Percentiles rank a stretch among this genome's conserved stretches.
Evolutionary conservation across 2,329 filamentous ascomycete species (phyloP).

Genomic region (Botrytis sinoallii): DNA sequence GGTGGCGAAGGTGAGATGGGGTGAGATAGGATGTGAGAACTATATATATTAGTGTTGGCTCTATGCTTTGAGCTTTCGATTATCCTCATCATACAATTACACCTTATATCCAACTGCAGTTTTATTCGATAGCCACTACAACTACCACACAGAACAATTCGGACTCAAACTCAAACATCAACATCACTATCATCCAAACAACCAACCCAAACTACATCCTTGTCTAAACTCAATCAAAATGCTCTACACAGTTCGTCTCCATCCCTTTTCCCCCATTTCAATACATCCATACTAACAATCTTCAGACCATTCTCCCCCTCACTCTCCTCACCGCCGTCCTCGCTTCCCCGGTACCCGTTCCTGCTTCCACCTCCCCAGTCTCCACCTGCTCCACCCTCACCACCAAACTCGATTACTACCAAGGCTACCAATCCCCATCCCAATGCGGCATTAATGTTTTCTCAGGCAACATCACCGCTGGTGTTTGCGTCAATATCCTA

Average conservation of each 20-base stretch:
- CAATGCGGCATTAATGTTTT: constrained; percentile 6
- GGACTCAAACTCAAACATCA: not conserved
- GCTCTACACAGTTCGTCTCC: constrained; percentile 14
- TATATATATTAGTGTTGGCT: not conserved
- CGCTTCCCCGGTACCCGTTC: not conserved
- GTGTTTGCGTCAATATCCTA: not conserved
- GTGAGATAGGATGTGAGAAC: constrained; percentile 1
- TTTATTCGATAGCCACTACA: not conserved
- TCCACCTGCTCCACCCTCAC: not conserved
- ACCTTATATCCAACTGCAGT: not conserved
- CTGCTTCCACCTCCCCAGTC: not conserved
- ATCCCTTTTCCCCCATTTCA: not conserved
- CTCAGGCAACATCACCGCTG: constrained; percentile 11
- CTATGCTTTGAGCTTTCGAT: not conserved
- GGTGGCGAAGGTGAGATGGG: not conserved
- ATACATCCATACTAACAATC: not conserved
- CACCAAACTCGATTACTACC: constrained; percentile 11
- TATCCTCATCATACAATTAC: not conserved
- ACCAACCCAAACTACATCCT: not conserved
- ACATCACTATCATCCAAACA: not conserved
- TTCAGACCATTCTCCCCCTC: constrained; percentile 2
- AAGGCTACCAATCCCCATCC: not conserved
- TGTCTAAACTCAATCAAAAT: constrained; percentile 4
- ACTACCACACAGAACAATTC: not conserved
- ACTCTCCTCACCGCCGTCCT: constrained; percentile 5